phyloP scores from a whole-genome alignment of 495 filamentous ascomycete species.

The Penicillium steckii region DNA sequence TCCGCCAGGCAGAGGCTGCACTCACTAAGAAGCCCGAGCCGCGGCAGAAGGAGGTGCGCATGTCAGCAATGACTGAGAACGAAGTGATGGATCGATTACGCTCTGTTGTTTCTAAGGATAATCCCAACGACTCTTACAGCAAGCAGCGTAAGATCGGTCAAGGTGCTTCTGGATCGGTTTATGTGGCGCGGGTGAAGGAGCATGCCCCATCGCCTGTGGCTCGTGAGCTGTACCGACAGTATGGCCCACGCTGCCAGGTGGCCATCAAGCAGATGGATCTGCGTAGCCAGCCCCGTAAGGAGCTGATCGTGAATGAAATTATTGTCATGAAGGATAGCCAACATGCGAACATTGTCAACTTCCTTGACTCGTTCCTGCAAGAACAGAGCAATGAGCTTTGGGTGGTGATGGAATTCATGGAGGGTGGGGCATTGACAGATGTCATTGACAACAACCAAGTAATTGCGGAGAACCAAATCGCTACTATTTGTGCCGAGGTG shows the following conservation, averaged over 20 bases:
- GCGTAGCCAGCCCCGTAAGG: constrained; percentile 93
- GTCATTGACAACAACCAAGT: constrained; percentile 94
- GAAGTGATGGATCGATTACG: constrained; percentile 95
- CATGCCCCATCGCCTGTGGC: constrained; percentile 64
- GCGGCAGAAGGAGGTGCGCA: constrained; percentile 85
- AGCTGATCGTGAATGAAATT: constrained; percentile 98
- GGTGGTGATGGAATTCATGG: constrained; percentile 99
- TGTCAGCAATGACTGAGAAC: constrained; percentile 94
- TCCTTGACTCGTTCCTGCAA: constrained; percentile 92
- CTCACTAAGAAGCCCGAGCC: constrained; percentile 72
- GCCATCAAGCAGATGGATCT: constrained; percentile 99
- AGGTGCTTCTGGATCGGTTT: constrained; percentile 95
- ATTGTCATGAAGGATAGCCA: constrained; percentile 99
- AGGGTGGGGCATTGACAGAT: constrained; percentile 94
- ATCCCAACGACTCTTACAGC: constrained; percentile 87
- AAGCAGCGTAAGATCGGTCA: constrained; percentile 99
- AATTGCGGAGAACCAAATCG: constrained; percentile 94
- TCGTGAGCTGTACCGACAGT: constrained; percentile 61
- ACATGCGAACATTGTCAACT: constrained; percentile 98
- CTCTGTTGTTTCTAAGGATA: constrained; percentile 88
- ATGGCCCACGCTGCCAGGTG: constrained; percentile 75
- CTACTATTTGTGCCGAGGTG: constrained; percentile 96
- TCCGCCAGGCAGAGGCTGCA: constrained; percentile 80
- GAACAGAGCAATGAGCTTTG: constrained; percentile 91
- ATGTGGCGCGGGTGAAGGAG: constrained; percentile 90